Conservation (phyloP, 2,329 filamentous ascomycete species). For the Sclerotinia nivalis region DNA sequence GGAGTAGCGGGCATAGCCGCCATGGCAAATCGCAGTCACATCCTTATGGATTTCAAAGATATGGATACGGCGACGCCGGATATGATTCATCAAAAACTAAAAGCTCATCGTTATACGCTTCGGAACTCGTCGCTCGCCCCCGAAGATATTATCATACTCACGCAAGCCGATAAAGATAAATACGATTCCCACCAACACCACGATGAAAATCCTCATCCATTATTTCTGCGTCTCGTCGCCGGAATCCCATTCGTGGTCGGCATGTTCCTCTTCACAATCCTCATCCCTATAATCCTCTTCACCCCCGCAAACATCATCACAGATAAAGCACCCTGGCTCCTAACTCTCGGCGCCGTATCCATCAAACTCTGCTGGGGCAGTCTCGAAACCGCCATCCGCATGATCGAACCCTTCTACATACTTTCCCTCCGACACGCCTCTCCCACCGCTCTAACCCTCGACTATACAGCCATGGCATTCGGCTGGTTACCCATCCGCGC, state of each 20-base stretch:
- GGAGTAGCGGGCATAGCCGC: conserved; percentile 73
- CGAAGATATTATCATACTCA: conserved; percentile 52
- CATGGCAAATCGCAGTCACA: conserved; percentile 73
- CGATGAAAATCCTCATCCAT: conserved; percentile 63
- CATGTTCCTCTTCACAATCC: conserved; percentile 55
- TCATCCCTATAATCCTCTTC: conserved; percentile 65
- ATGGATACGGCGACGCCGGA: conserved; percentile 67
- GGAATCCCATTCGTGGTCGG: conserved; percentile 61
- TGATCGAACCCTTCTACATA: conserved; percentile 75
- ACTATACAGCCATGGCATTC: conserved; percentile 73
- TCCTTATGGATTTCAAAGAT: conserved; percentile 72
- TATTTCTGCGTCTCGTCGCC: conserved; percentile 64
- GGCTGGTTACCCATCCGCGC: conserved; percentile 64
- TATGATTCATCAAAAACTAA: conserved; percentile 68
- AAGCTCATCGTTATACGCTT: conserved; percentile 65
- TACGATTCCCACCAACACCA: conserved; percentile 52
- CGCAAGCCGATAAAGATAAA: conserved; percentile 47
- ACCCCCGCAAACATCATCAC: conserved; percentile 54
- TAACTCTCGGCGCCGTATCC: conserved; percentile 64
- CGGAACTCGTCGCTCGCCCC: conserved; percentile 71
- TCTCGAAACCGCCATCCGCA: conserved; percentile 67
- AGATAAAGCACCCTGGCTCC: conserved; percentile 62
- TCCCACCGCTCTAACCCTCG: conserved; percentile 65
- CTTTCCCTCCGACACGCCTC: conserved; percentile 66
- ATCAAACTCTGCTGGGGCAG: conserved; percentile 70